A percentile compares a stretch with the other conserved stretches of the same genome.
phyloP scores from a whole-genome alignment of 129 eudicot species.

The Arctium lappa region DNA sequence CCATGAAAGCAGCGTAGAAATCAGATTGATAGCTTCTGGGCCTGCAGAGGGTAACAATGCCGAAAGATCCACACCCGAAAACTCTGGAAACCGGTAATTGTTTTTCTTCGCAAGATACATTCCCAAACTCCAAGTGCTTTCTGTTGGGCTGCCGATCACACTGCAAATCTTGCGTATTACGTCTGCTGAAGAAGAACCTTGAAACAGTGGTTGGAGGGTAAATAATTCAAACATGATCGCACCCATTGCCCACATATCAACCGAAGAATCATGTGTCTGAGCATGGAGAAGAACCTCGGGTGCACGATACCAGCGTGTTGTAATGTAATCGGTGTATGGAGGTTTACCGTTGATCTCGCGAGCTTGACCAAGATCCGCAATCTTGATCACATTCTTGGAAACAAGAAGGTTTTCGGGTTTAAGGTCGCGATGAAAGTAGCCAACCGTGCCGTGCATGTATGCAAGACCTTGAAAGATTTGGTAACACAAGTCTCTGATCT shows the following conservation, averaged over 20 bases:
- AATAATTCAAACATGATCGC: slow-evolving; percentile 18
- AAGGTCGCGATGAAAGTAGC: too few species aligned
- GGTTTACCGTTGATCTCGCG: background rate
- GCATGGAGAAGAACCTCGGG: slow-evolving; percentile 9
- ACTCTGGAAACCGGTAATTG: slow-evolving; percentile 2
- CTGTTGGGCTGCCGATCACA: slow-evolving; percentile 9
- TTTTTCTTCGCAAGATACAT: background rate
- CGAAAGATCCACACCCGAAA: slow-evolving; percentile 7
- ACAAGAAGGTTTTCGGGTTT: too few species aligned
- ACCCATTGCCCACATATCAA: background rate
- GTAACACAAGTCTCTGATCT: background rate
- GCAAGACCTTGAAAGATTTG: background rate
- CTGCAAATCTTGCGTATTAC: slow-evolving; percentile 1
- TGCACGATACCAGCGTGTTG: slow-evolving; percentile 13
- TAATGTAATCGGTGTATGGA: background rate
- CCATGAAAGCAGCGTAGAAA: slow-evolving; percentile 20
- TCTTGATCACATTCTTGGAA: too few species aligned
- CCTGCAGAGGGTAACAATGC: slow-evolving; percentile 9
- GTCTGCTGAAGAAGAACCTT: background rate
- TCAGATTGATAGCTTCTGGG: slow-evolving; percentile 10
- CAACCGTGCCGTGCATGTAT: too few species aligned
- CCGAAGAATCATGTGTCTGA: background rate
- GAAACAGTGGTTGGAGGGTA: background rate
- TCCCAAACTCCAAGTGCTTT: background rate
- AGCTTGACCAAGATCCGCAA: background rate